These are phyloP conservation scores for Iris macrosiphon DNA, from an alignment of 106 monocot species.

Conservation along the genomic window DNA sequence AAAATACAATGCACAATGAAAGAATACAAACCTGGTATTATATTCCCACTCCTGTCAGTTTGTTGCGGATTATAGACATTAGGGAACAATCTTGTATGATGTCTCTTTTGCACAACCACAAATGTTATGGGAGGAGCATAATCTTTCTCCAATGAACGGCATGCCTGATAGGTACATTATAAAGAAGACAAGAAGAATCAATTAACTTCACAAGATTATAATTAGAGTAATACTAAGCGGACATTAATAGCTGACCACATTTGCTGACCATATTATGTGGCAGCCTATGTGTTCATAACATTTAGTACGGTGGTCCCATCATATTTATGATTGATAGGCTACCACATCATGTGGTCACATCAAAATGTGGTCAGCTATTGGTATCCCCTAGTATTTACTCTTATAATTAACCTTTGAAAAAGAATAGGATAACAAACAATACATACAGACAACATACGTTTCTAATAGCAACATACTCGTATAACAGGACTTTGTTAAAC, in stretches of 20 bases:
- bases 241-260: too few relatives aligned
- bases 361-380: too few relatives aligned
- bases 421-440: too few relatives aligned
- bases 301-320: too few relatives aligned
- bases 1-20: neutral
- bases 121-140: constrained; percentile 74
- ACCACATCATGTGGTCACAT: too few relatives aligned
- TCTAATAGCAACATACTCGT: constrained; percentile 73
- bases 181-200: neutral
- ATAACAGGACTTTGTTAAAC: constrained; percentile 50
- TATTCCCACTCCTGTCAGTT: constrained; percentile 69
- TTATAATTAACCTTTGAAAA: too few relatives aligned
- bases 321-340: too few relatives aligned
- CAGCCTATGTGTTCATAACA: too few relatives aligned
- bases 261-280: too few relatives aligned
- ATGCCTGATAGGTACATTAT: constrained; percentile 37
- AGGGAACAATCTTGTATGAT: constrained; percentile 82
- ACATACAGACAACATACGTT: constrained; percentile 29
- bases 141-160: constrained; percentile 39
- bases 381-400: too few relatives aligned
- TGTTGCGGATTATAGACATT: constrained; percentile 7
- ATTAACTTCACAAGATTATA: too few relatives aligned
- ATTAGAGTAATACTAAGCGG: too few relatives aligned
- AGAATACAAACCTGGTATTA: constrained; percentile 35
- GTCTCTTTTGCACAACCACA: constrained; percentile 84